Percentiles rank a stretch among this genome's conserved stretches.
Conservation (phyloP, 495 filamentous ascomycete genomes). For the Amorphotheca resinae region DNA sequence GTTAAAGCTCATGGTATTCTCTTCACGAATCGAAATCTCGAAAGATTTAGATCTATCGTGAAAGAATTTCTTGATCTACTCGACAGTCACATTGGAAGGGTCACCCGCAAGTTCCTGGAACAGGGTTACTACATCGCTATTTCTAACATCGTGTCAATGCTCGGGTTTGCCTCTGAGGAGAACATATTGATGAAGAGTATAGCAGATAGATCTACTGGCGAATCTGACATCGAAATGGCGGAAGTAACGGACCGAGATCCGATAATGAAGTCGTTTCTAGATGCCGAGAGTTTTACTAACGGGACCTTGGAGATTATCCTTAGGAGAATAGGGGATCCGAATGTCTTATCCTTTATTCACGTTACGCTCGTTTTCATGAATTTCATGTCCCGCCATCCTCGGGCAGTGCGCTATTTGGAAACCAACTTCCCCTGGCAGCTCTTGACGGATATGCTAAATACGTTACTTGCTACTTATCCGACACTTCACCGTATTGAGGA, state of each 20-base stretch:
- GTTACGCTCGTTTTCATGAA: constrained; percentile 18
- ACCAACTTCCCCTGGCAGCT: constrained; percentile 15
- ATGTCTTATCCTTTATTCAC: constrained; percentile 19
- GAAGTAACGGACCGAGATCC: background rate
- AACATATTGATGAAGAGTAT: constrained; percentile 14
- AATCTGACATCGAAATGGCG: constrained; percentile 16
- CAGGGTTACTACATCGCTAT: constrained; percentile 51
- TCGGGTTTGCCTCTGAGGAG: constrained; percentile 13
- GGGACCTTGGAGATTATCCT: constrained; percentile 8
- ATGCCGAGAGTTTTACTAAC: constrained; percentile 20
- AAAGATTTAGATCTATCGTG: constrained; percentile 33
- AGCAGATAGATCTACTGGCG: background rate
- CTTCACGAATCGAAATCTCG: constrained; percentile 41
- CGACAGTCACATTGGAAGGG: constrained; percentile 44
- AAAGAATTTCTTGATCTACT: constrained; percentile 41
- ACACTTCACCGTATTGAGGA: constrained; percentile 24
- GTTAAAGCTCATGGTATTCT: constrained; percentile 54
- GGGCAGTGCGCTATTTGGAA: constrained; percentile 13
- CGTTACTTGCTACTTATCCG: constrained; percentile 23
- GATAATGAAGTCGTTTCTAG: constrained; percentile 4
- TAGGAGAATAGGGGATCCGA: constrained; percentile 17
- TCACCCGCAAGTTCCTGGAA: constrained; percentile 49
- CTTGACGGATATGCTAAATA: constrained; percentile 14
- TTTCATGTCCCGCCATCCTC: constrained; percentile 9
- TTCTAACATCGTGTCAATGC: constrained; percentile 14